Percentiles rank a stretch among this genome's conserved stretches.
phyloP scores from a whole-genome alignment of 495 filamentous ascomycete genomes.

The Peziza echinospora region DNA sequence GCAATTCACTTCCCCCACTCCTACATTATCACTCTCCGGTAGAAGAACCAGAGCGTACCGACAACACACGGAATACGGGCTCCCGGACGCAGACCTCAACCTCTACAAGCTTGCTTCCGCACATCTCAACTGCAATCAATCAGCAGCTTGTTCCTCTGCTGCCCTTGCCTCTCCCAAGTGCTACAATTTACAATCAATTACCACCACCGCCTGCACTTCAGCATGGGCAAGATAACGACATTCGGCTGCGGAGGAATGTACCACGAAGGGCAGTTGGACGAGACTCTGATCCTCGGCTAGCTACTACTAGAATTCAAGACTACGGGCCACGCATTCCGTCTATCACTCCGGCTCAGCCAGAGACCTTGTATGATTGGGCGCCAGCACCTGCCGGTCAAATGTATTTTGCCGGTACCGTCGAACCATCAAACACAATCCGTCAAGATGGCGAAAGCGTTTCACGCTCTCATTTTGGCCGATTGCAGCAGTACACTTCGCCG shows the following conservation, averaged over 20 bases:
- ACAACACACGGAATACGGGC: too few relatives aligned
- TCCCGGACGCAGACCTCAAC: too few relatives aligned
- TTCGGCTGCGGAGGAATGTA: background rate
- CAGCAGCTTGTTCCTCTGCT: background rate
- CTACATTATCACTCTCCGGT: background rate
- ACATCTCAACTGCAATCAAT: too few relatives aligned
- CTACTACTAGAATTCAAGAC: constrained; percentile 6
- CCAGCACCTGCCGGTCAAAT: constrained; percentile 2
- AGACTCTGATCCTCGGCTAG: constrained; percentile 8
- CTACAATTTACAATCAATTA: background rate
- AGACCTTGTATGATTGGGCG: constrained; percentile 19
- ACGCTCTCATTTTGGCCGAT: background rate
- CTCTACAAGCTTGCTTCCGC: too few relatives aligned
- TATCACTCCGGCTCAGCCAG: constrained; percentile 16
- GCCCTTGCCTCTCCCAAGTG: background rate
- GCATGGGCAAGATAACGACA: too few relatives aligned
- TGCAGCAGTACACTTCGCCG: background rate
- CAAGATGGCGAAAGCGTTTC: background rate
- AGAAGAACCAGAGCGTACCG: too few relatives aligned
- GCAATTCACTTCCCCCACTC: background rate
- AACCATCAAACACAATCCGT: background rate
- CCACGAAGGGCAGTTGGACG: background rate
- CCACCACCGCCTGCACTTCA: background rate
- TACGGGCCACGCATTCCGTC: constrained; percentile 16
- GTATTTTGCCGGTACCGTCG: background rate